Evolutionary conservation across 2,329 filamentous ascomycete species (phyloP).

Genomic region (Diaporthe ampelina): DNA sequence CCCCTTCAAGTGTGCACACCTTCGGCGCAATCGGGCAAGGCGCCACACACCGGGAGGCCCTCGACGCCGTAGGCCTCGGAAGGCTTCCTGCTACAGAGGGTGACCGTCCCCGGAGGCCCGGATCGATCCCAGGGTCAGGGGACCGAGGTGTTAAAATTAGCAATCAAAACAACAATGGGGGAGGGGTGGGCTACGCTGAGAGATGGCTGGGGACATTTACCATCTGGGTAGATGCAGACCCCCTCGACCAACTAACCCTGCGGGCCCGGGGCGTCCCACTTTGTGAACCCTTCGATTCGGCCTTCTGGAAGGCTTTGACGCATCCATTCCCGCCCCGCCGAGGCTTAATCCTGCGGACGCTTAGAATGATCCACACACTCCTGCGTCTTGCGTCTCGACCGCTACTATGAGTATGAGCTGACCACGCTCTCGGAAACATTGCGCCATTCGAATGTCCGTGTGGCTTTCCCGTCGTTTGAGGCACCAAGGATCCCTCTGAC

Average conservation of each 20-base stretch:
- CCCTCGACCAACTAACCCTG: slow-evolving; percentile 1
- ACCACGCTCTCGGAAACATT: slow-evolving; percentile 31
- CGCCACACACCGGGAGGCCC: slow-evolving; percentile 1
- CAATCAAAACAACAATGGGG: slow-evolving; percentile 33
- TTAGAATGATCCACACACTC: slow-evolving; percentile 39
- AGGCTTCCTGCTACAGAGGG: slow-evolving; percentile 27
- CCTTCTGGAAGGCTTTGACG: slow-evolving; percentile 42
- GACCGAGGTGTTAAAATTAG: slow-evolving; percentile 40
- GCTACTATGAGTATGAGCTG: slow-evolving; percentile 35
- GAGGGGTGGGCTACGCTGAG: slow-evolving; percentile 16
- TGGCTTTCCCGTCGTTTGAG: slow-evolving; percentile 14
- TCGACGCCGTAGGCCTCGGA: slow-evolving; percentile 29
- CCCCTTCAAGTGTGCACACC: background rate
- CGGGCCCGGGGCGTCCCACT: slow-evolving; percentile 16
- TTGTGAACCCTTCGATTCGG: slow-evolving; percentile 33
- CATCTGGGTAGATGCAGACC: slow-evolving; percentile 35
- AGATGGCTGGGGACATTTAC: background rate
- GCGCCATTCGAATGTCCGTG: slow-evolving; percentile 30
- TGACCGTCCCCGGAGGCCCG: slow-evolving; percentile 31
- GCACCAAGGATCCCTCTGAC: slow-evolving; percentile 9
- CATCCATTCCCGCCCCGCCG: slow-evolving; percentile 30
- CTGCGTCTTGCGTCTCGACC: slow-evolving; percentile 41
- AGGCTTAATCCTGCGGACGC: slow-evolving; percentile 32
- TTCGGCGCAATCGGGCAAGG: slow-evolving; percentile 18
- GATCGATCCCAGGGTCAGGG: slow-evolving; percentile 30